phyloP scores from a whole-genome alignment of 2,329 filamentous ascomycete genomes.

The Penicillium olsonii region DNA sequence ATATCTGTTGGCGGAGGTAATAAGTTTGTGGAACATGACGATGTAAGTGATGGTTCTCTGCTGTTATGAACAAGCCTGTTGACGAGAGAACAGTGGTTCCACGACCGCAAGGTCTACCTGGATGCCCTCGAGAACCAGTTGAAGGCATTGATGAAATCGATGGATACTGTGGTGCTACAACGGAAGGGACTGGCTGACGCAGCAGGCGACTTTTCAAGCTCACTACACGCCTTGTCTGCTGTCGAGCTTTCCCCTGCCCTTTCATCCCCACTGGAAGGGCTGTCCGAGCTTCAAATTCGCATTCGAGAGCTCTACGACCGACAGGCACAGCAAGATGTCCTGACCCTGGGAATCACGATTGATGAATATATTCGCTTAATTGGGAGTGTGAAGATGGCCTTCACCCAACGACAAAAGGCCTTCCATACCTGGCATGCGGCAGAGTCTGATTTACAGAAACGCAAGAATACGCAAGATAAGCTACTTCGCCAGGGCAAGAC shows the following conservation, averaged over 20 bases:
- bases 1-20: slow-evolving; percentile 71
- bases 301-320: slow-evolving; percentile 95
- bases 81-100: slow-evolving; percentile 73
- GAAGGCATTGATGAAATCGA: slow-evolving; percentile 86
- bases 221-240: slow-evolving; percentile 85
- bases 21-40: slow-evolving; percentile 98
- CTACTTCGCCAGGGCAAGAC: slow-evolving; percentile 91
- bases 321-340: slow-evolving; percentile 93
- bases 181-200: slow-evolving; percentile 92
- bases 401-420: slow-evolving; percentile 88
- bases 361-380: slow-evolving; percentile 98
- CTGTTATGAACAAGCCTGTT: slow-evolving; percentile 21
- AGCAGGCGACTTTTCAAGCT: slow-evolving; percentile 88
- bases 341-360: slow-evolving; percentile 95
- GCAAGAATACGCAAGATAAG: slow-evolving; percentile 87
- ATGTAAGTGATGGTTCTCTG: slow-evolving; percentile 58
- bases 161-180: slow-evolving; percentile 88
- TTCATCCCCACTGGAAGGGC: slow-evolving; percentile 82
- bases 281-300: slow-evolving; percentile 90
- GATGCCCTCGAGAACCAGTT: slow-evolving; percentile 91
- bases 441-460: slow-evolving; percentile 87
- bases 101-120: slow-evolving; percentile 91
- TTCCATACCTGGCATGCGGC: slow-evolving; percentile 93
- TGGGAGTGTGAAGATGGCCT: slow-evolving; percentile 90
- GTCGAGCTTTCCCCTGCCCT: slow-evolving; percentile 89